A percentile compares a stretch with the other conserved stretches of the same genome.
These are phyloP conservation scores for Trichoderma sp. DNA, from an alignment of 2,329 filamentous ascomycete species.

Conservation along the genomic window DNA sequence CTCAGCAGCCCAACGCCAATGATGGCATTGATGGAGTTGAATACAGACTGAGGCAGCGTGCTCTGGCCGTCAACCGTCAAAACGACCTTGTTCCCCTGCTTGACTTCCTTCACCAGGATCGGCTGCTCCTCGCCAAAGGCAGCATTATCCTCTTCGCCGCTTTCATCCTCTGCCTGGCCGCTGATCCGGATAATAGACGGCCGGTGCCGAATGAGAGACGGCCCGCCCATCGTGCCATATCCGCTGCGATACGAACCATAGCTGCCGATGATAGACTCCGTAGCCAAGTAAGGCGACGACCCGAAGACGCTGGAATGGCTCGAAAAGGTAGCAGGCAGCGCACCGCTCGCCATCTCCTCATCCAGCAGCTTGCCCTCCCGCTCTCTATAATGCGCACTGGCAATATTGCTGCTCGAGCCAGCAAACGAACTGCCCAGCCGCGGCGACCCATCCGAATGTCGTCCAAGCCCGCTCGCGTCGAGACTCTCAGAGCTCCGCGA, in stretches of 20 bases:
- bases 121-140: conserved; percentile 66
- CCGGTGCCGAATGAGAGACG: conserved; percentile 38
- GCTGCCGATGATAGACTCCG: conserved; percentile 70
- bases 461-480: conserved; percentile 50
- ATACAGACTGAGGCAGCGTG: conserved; percentile 92
- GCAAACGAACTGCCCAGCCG: conserved; percentile 28
- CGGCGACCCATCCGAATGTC: conserved; percentile 51
- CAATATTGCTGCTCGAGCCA: conserved; percentile 30
- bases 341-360: conserved; percentile 43
- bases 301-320: conserved; percentile 54
- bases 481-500: conserved; percentile 45
- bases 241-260: conserved; percentile 58
- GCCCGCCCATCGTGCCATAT: conserved; percentile 56
- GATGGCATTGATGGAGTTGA: conserved; percentile 93
- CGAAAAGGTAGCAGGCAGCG: conserved; percentile 35
- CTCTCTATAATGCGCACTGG: conserved; percentile 39
- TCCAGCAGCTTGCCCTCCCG: conserved; percentile 53
- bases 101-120: conserved; percentile 83
- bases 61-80: conserved; percentile 87
- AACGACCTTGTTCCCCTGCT: conserved; percentile 83
- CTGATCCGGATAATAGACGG: conserved; percentile 50
- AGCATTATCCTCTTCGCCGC: conserved; percentile 34
- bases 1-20: conserved; percentile 89
- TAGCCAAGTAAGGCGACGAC: conserved; percentile 62
- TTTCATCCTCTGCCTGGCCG: conserved; percentile 31